Conservation (phyloP, 2,329 filamentous ascomycete genomes). For the Colletotrichum lini region DNA sequence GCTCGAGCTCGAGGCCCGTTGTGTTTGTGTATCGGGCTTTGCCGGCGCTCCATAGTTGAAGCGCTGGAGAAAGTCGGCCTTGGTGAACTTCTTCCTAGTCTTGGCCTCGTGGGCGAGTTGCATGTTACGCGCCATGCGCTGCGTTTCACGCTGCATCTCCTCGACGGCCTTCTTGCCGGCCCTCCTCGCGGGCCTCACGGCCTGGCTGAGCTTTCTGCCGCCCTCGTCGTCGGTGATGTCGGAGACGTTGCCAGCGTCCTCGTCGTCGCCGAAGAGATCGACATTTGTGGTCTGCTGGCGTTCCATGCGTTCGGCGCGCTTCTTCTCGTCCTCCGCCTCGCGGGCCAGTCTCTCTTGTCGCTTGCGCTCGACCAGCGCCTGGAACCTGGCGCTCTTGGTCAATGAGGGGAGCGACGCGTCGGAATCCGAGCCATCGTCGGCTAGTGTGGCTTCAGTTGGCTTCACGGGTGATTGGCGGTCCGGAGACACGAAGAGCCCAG, state of each 20-base stretch:
- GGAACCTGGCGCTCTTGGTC: conserved; percentile 74
- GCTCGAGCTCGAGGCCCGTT: conserved; percentile 69
- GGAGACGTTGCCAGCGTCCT: conserved; percentile 69
- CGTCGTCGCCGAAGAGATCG: conserved; percentile 56
- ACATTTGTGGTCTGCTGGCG: conserved; percentile 56
- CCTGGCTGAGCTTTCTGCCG: conserved; percentile 77
- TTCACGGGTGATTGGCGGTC: conserved; percentile 51
- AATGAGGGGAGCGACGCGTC: conserved; percentile 64
- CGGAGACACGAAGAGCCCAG: conserved; percentile 72
- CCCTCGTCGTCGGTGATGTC: conserved; percentile 74
- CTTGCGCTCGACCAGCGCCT: conserved; percentile 81
- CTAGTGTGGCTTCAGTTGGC: conserved; percentile 42
- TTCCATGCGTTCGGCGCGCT: conserved; percentile 60
- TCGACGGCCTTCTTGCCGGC: conserved; percentile 95
- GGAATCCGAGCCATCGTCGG: conserved; percentile 55
- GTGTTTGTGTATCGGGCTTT: conserved; percentile 49
- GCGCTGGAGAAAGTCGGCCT: conserved; percentile 83
- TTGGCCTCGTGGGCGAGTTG: conserved; percentile 91
- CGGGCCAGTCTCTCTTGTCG: conserved; percentile 77
- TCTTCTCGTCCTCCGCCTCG: conserved; percentile 71
- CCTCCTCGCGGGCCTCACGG: conserved; percentile 80
- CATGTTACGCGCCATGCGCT: conserved; percentile 90
- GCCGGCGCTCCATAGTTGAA: conserved; percentile 79
- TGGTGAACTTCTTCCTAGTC: conserved; percentile 92
- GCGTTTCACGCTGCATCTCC: conserved; percentile 95